Evolutionary conservation across 1,139 yeast genomes (phyloP).

Genomic region (Trichomonascaceae sp.): DNA sequence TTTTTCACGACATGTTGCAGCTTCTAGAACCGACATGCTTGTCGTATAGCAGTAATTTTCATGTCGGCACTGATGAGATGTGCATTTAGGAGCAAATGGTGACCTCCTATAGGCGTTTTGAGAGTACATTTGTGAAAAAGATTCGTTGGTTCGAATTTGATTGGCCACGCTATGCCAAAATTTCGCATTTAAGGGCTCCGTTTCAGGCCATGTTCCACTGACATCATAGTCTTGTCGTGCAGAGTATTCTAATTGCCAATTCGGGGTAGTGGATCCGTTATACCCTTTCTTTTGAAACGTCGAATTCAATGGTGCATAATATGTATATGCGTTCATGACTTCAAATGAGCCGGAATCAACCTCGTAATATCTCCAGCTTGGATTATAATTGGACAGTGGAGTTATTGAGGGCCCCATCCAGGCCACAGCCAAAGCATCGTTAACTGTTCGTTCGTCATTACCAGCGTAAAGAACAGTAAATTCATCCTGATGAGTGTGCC

Average conservation of each 20-base stretch:
- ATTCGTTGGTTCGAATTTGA: constrained; percentile 31
- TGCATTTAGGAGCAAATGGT: constrained; percentile 35
- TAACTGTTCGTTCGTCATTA: constrained; percentile 27
- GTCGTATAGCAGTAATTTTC: constrained; percentile 30
- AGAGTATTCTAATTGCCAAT: constrained; percentile 28
- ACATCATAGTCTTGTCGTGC: constrained; percentile 27
- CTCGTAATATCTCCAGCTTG: constrained; percentile 67
- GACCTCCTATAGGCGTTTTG: constrained; percentile 47
- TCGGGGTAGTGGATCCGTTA: constrained; percentile 16
- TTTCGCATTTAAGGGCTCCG: constrained; percentile 26
- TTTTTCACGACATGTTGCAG: constrained; percentile 17
- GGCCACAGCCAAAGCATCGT: constrained; percentile 48
- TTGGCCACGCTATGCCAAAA: constrained; percentile 31
- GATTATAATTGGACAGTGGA: constrained; percentile 54
- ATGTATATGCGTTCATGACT: constrained; percentile 54
- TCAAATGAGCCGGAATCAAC: constrained; percentile 60
- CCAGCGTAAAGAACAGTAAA: constrained; percentile 51
- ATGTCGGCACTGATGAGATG: constrained; percentile 20
- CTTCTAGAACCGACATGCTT: constrained; percentile 26
- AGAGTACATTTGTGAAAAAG: constrained; percentile 44
- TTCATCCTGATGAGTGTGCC: constrained; percentile 69
- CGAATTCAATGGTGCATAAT: constrained; percentile 33
- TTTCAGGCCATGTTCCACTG: constrained; percentile 24
- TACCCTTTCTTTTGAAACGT: constrained; percentile 36
- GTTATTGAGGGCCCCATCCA: constrained; percentile 66